Evolutionary conservation across 306 rosid genomes (phyloP).

Genomic region (Oemleria cerasiformis): DNA sequence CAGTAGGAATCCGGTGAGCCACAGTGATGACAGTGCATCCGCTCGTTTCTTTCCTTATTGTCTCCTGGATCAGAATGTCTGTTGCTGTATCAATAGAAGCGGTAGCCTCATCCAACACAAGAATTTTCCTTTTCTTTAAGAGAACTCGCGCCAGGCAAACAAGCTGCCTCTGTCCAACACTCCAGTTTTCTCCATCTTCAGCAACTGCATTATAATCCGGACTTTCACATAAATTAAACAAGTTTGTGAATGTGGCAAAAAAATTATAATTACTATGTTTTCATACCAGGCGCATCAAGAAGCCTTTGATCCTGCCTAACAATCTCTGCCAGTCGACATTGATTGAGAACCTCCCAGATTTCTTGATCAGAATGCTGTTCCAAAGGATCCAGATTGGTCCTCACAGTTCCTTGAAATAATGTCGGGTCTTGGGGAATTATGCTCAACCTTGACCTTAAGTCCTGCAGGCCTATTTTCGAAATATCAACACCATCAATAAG

Average conservation of each 20-base stretch:
- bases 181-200: conserved; percentile 95
- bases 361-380: conserved; percentile 19
- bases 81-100: conserved; percentile 87
- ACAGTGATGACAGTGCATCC: conserved; percentile 81
- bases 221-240: background rate
- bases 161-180: conserved; percentile 94
- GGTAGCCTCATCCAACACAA: conserved; percentile 92
- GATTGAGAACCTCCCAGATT: conserved; percentile 43
- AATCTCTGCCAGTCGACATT: conserved; percentile 70
- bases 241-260: background rate
- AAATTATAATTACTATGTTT: background rate
- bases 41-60: conserved; percentile 67
- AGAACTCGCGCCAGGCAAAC: conserved; percentile 88
- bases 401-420: conserved; percentile 24
- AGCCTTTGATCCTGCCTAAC: conserved; percentile 57
- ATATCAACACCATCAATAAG: conserved; percentile 12
- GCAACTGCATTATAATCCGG: conserved; percentile 49
- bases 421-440: conserved; percentile 28
- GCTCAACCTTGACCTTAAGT: conserved; percentile 25
- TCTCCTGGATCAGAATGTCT: conserved; percentile 72
- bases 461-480: conserved; percentile 20
- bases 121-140: conserved; percentile 63
- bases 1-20: conserved; percentile 85
- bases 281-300: conserved; percentile 82
- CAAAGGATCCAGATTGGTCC: conserved; percentile 25